Evolutionary conservation across 352 stramenopile species (phyloP), one percentile per base, ranked within the genome.

Genomic region (Pythium monospermum): DNA sequence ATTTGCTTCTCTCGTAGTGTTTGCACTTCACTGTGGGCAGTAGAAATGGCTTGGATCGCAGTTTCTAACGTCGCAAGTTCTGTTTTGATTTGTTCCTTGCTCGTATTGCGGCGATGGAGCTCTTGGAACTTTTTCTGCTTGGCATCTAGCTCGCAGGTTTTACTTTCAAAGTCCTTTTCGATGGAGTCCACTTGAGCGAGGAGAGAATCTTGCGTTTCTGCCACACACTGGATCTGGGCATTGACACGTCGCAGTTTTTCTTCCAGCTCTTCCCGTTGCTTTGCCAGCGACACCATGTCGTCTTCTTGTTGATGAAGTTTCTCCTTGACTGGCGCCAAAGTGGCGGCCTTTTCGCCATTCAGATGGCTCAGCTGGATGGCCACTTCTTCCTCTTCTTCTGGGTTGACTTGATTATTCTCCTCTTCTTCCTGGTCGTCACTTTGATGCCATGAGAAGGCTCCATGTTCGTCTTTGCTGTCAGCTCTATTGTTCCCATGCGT

Each of bases 231-330:
- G 16, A 91, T 76, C 31, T 87, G 54, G 13, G 42, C 52, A 23
- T 80, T 72, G 11, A 89, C 59, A 19, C 61, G 58, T 3, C 61
- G 65, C 2, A 93, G 46, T 41, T 86, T 76, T 4, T 61, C 74
- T 40, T 88, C 75, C 0, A 87, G 61, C 22, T 67, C 69, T 37
- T 79, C 73, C 7, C 77, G 67, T 31, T 79, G 60, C 15, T 72
- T 61, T 16, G 67, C 58, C 13, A 92, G 55, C 0, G 42, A 48
- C 16, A 55, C 37, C 13, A 77, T 47, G 6, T 66, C 19, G 13
- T 37, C 42, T 6, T 55, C 51, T 16, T 56, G 49, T 1, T 26
- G 40, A 2, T 57, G 41, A 36, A 62, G 61, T 45, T 80, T 74
- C 11, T 61, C 49, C 8, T 59, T 41, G 6, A 86, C 41, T 6